These are phyloP conservation scores for Marchantia polymorpha DNA, from an alignment of 225 moss, liverwort and hornwort genomes.

Conservation along the genomic window DNA sequence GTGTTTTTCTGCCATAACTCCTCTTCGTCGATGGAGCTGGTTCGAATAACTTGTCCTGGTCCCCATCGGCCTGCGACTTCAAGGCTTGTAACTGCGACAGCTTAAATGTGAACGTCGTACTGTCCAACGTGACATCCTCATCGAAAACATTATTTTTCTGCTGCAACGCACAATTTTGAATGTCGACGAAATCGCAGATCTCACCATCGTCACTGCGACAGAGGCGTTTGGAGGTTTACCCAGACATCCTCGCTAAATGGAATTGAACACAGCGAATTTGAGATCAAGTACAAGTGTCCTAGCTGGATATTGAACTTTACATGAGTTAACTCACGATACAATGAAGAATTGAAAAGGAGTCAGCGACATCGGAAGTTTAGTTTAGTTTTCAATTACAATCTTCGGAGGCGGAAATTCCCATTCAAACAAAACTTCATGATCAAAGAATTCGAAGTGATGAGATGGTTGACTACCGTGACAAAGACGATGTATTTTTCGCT, in stretches of 20 bases:
- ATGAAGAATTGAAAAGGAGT: neutral
- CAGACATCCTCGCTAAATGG: neutral
- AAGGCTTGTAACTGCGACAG: conserved; percentile 12
- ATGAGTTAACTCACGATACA: neutral
- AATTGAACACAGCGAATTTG: neutral
- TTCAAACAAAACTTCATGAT: neutral
- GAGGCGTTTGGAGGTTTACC: neutral
- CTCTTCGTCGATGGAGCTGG: neutral
- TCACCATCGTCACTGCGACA: conserved; percentile 32
- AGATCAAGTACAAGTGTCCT: neutral
- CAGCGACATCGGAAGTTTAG: neutral
- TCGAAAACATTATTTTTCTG: conserved; percentile 21
- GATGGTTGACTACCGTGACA: conserved; percentile 25
- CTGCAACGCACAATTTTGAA: conserved; percentile 24
- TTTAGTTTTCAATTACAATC: neutral
- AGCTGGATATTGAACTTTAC: neutral
- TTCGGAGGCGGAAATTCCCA: neutral
- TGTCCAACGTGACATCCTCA: conserved; percentile 48
- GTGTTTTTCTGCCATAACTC: neutral
- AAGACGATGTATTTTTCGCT: conserved; percentile 10
- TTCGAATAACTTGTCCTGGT: conserved; percentile 1
- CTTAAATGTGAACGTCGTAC: conserved; percentile 40
- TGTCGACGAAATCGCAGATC: conserved; percentile 38
- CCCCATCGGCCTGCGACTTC: neutral
- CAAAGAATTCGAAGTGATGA: neutral